Evolutionary conservation across 2,329 filamentous ascomycete species (phyloP).

Genomic region (Rasamsonia emersonii): DNA sequence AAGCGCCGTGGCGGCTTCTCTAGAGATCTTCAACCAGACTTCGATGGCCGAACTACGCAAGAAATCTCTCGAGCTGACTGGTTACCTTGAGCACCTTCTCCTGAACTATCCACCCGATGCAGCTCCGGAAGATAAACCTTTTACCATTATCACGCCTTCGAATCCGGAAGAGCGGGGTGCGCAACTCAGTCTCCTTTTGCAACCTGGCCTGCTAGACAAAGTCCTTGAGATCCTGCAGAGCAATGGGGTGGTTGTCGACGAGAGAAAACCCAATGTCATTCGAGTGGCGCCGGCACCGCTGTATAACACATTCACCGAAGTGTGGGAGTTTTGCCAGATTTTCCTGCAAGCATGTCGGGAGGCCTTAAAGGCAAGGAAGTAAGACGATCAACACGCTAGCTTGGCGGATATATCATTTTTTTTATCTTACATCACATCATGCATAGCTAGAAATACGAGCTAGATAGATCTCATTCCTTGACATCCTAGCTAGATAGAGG

Average conservation of each 20-base stretch:
- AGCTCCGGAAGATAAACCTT: slow-evolving; percentile 32
- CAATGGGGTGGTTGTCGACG: slow-evolving; percentile 67
- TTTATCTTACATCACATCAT: too few relatives aligned
- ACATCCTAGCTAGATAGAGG: too few relatives aligned
- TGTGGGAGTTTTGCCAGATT: slow-evolving; percentile 51
- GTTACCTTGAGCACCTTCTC: slow-evolving; percentile 65
- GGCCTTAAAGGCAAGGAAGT: slow-evolving; percentile 14
- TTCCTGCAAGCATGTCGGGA: slow-evolving; percentile 43
- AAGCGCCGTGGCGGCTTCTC: slow-evolving; percentile 61
- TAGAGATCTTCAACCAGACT: slow-evolving; percentile 66
- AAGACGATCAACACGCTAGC: neutral
- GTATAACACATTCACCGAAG: slow-evolving; percentile 73
- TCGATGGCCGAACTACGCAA: slow-evolving; percentile 59
- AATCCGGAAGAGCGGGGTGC: slow-evolving; percentile 62
- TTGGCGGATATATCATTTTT: too few relatives aligned
- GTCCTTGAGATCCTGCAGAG: slow-evolving; percentile 57
- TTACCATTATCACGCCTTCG: slow-evolving; percentile 60
- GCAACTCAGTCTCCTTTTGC: slow-evolving; percentile 66
- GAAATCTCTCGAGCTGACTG: slow-evolving; percentile 66
- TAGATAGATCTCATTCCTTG: too few relatives aligned
- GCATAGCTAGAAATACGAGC: too few relatives aligned
- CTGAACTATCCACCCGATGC: slow-evolving; percentile 23
- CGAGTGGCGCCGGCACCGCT: slow-evolving; percentile 74
- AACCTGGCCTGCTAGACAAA: slow-evolving; percentile 59
- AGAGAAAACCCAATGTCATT: slow-evolving; percentile 78